These are phyloP conservation scores for Stephania japonica DNA, from an alignment of 164 flowering plant genomes.

Conservation along the genomic window DNA sequence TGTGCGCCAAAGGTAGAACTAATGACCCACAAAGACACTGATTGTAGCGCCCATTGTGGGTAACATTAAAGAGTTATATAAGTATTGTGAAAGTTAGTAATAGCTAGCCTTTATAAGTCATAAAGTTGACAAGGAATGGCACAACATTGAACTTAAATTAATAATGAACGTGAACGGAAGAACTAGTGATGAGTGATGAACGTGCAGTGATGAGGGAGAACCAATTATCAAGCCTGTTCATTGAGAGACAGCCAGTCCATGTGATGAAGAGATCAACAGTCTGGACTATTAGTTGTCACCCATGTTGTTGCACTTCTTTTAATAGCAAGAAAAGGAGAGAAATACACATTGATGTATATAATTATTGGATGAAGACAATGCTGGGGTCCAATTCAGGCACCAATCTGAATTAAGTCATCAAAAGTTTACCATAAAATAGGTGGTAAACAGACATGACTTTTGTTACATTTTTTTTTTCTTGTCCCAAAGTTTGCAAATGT, in stretches of 20 bases:
- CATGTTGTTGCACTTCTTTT: not conserved
- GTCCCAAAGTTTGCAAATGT: conserved; percentile 9
- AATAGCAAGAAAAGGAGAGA: not conserved
- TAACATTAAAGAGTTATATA: too few species aligned
- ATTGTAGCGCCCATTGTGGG: too few species aligned
- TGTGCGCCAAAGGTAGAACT: too few species aligned
- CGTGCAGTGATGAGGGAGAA: too few species aligned
- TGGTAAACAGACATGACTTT: conserved; percentile 12
- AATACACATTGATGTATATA: not conserved
- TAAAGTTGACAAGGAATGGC: too few species aligned
- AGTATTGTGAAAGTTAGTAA: too few species aligned
- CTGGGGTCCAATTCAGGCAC: not conserved
- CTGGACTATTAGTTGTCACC: not conserved
- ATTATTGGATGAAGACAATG: not conserved
- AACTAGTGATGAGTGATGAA: too few species aligned
- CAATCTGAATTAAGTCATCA: conserved; percentile 4
- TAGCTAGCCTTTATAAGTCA: too few species aligned
- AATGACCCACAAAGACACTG: too few species aligned
- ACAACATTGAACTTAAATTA: too few species aligned
- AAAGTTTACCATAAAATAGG: conserved; percentile 3
- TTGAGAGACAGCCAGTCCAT: not conserved
- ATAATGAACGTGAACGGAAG: too few species aligned
- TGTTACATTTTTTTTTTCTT: not conserved
- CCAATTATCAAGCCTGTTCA: too few species aligned
- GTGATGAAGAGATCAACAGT: not conserved